Percentiles rank a stretch among this genome's conserved stretches.
These are phyloP conservation scores for Auriscalpium vulgare DNA, from an alignment of 768 basidiomycete species.

Conservation along the genomic window DNA sequence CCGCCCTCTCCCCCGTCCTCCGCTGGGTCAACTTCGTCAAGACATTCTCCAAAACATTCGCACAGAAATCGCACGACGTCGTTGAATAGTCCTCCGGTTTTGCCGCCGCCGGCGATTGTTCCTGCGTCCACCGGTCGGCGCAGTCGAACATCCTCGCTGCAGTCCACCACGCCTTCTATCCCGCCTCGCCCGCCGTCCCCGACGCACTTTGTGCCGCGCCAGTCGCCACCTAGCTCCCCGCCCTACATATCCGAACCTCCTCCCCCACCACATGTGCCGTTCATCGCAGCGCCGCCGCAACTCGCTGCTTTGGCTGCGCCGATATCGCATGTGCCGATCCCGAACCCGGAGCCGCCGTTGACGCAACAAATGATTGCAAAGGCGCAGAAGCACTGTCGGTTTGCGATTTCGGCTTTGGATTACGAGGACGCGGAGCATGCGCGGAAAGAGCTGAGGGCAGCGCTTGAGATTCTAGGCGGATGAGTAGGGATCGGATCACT, in stretches of 20 bases:
- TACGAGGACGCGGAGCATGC: slow-evolving; percentile 92
- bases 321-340: slow-evolving; percentile 1
- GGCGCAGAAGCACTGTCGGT: slow-evolving; percentile 86
- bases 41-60: background rate
- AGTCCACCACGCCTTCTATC: background rate
- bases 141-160: background rate
- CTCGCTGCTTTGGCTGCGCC: slow-evolving; percentile 4
- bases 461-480: slow-evolving; percentile 59
- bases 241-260: background rate
- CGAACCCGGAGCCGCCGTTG: slow-evolving; percentile 24
- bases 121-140: background rate
- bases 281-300: slow-evolving; percentile 9
- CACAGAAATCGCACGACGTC: background rate
- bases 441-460: slow-evolving; percentile 69
- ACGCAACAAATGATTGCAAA: slow-evolving; percentile 61
- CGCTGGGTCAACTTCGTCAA: slow-evolving; percentile 1
- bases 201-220: slow-evolving; percentile 6
- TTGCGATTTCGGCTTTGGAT: slow-evolving; percentile 91
- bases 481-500: slow-evolving; percentile 15
- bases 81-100: background rate
- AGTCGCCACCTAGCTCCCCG: slow-evolving; percentile 4
- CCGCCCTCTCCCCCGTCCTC: slow-evolving; percentile 1
- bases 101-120: background rate
- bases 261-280: slow-evolving; percentile 13
- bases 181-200: slow-evolving; percentile 9